Conservation (phyloP, 257 asterid genomes). For the Penstemon newberryi region DNA sequence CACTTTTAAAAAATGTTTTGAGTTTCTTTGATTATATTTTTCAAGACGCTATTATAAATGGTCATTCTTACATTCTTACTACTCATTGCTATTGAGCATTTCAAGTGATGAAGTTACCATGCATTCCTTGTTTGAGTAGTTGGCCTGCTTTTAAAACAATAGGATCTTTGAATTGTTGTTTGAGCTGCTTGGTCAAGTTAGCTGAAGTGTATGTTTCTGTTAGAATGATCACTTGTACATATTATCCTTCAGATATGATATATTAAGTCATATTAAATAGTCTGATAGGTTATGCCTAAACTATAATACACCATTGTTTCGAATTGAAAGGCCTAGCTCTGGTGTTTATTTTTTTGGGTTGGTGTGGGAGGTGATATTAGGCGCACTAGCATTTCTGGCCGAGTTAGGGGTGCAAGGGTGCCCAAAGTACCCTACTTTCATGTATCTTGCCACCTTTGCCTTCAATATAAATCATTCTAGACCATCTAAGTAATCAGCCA, state of each 20-base stretch:
- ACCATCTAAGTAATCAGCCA: not conserved
- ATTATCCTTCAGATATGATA: too few species aligned
- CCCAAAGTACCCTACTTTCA: not conserved
- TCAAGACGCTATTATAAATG: slow-evolving; percentile 10
- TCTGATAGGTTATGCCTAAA: too few species aligned
- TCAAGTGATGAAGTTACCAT: slow-evolving; percentile 1
- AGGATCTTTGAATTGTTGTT: slow-evolving; percentile 21
- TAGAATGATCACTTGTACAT: too few species aligned
- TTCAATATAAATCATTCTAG: not conserved
- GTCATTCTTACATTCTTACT: not conserved
- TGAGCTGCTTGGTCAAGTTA: slow-evolving; percentile 10
- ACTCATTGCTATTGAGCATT: slow-evolving; percentile 13
- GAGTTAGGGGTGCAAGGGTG: not conserved
- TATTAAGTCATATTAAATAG: too few species aligned
- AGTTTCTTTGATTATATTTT: slow-evolving; percentile 11
- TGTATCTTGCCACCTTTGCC: not conserved
- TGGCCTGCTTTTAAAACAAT: slow-evolving; percentile 4
- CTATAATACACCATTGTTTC: too few species aligned
- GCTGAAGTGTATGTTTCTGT: not conserved
- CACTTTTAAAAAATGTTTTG: slow-evolving; percentile 6
- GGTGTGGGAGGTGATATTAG: not conserved
- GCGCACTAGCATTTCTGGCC: not conserved
- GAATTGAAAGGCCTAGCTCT: too few species aligned
- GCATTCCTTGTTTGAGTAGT: not conserved
- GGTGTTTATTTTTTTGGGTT: not conserved